Base-by-base conservation (phyloP, 495 filamentous ascomycete species). In the Aspergillus asperescens region DNA sequence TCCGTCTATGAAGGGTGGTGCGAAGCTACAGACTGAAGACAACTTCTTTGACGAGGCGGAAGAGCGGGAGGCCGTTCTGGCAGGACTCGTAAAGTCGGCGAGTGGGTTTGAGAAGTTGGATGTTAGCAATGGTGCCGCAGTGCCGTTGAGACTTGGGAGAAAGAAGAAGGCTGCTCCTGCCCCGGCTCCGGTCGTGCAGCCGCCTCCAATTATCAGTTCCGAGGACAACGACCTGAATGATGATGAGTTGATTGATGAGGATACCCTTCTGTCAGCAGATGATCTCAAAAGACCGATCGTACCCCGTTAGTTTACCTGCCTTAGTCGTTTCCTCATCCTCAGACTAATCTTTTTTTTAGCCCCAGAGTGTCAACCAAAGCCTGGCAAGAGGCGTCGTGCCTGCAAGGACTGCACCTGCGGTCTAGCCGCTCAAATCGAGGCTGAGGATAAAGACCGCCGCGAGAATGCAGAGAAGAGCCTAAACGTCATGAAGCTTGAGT, bases 351-450 rank as follows among this genome's bases (percentile, higher is more conserved):
- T 9, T 19, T 24, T 3, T 27, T 16, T 55, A 94, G 88, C 91
- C 43, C 78, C 83, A 16, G 87, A 94, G 69, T 97, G 92, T 62
- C 76, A 78, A 35, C 91, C 92, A 29, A 83, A 87, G 71, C 73
- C 82, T 24, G 88, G 88, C 50, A 92, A 93, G 73, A 93, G 90
- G 58, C 83, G 91, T 53, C 81, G 90, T 48, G 90, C 93, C 50
- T 98, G 93, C 76, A 97, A 97, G 71, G 93, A 98, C 73, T 98
- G 93, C 74, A 94, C 89, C 4, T 98, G 93, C 62, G 93, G 94
- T 32, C 78, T 98, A 4, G 86, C 87, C 3, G 77, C 86, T 57
- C 76, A 81, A 54, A 66, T 96, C 34, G 87, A 88, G 56, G 87
- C 83, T 6, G 89, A 96, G 69, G 90, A 96, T 58, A 77, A 75